Conservation (phyloP, 2,329 filamentous ascomycete genomes). For the Ceratocystis cubensis region DNA sequence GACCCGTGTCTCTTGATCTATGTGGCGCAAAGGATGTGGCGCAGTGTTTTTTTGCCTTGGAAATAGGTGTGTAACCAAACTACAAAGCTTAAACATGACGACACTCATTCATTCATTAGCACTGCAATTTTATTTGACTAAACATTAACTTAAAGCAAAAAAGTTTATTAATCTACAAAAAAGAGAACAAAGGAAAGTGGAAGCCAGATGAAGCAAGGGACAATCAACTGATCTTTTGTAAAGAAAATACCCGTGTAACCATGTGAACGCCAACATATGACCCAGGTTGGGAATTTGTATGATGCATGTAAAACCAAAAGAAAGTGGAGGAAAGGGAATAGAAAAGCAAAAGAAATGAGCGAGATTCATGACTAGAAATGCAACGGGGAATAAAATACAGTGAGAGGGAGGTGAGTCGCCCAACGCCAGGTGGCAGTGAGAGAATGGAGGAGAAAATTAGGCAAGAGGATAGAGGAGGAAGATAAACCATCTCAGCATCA, state of each 20-base stretch:
- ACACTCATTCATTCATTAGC: neutral
- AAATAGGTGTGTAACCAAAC: neutral
- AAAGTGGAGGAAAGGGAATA: neutral
- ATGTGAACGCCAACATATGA: slow-evolving; percentile 1
- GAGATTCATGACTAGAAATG: neutral
- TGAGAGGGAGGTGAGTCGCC: neutral
- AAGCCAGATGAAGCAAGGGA: neutral
- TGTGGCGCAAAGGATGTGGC: neutral
- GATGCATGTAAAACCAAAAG: neutral
- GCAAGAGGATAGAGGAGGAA: neutral
- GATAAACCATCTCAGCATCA: neutral
- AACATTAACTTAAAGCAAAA: neutral
- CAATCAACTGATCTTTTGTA: neutral
- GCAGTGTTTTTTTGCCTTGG: neutral
- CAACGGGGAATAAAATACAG: neutral
- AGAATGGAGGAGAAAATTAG: neutral
- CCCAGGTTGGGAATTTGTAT: slow-evolving; percentile 6
- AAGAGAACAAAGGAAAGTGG: neutral
- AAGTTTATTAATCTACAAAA: slow-evolving; percentile 3
- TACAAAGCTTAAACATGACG: neutral
- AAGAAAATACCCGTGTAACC: neutral
- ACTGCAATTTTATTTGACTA: neutral
- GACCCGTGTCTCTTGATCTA: rapidly evolving
- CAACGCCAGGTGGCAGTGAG: neutral
- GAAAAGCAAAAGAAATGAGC: neutral